These are phyloP conservation scores for Durio zibethinus DNA, from an alignment of 345 rosid species.

Conservation along the genomic window DNA sequence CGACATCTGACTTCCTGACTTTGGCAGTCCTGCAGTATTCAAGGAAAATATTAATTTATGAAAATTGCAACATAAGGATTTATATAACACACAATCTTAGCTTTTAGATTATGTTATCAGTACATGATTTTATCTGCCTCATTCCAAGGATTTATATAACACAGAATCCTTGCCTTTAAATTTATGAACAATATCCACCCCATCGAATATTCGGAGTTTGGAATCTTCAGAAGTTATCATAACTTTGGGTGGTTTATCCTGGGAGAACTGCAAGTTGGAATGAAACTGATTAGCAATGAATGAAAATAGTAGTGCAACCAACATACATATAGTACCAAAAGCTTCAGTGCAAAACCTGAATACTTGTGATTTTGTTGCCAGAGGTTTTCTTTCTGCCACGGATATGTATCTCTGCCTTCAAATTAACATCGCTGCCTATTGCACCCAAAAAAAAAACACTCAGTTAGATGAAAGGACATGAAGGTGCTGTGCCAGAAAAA, in stretches of 20 bases:
- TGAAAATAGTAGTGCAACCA: not conserved
- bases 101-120: not conserved
- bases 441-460: not conserved
- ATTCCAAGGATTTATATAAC: not conserved
- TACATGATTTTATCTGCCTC: not conserved
- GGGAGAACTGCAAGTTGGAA: constrained; percentile 50
- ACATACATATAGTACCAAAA: not conserved
- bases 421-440: constrained; percentile 44
- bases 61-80: constrained; percentile 8
- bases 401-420: constrained; percentile 47
- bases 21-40: constrained; percentile 47
- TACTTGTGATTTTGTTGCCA: constrained; percentile 64
- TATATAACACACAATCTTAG: too few relatives aligned
- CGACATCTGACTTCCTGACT: constrained; percentile 66
- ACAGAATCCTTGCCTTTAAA: constrained; percentile 51
- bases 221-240: constrained; percentile 81
- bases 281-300: constrained; percentile 10
- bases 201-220: constrained; percentile 60
- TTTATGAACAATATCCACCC: constrained; percentile 49
- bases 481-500: not conserved
- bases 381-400: constrained; percentile 42
- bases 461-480: not conserved
- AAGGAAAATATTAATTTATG: constrained; percentile 8
- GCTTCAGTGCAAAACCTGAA: constrained; percentile 44
- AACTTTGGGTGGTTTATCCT: constrained; percentile 43